Evolutionary conservation across 352 stramenopile genomes (phyloP).

Genomic region (Phytophthora sp.): DNA sequence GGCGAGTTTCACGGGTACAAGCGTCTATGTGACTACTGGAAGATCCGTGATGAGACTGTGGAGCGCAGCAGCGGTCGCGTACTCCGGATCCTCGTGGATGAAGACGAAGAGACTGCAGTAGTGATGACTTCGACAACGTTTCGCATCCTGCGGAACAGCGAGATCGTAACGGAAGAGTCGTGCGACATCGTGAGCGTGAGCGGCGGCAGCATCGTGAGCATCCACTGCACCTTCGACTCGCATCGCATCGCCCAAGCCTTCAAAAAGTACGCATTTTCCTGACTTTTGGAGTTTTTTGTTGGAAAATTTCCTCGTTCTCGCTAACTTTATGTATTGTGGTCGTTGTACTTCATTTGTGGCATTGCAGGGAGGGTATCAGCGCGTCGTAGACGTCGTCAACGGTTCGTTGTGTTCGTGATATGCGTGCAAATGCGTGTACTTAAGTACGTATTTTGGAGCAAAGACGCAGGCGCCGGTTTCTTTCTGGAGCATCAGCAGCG

Average conservation of each 20-base stretch:
- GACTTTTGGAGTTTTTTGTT: conserved; percentile 7
- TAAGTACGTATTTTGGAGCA: conserved; percentile 30
- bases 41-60: conserved; percentile 87
- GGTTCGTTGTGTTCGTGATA: conserved; percentile 41
- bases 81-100: conserved; percentile 82
- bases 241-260: conserved; percentile 84
- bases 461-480: conserved; percentile 13
- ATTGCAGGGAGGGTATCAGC: conserved; percentile 73
- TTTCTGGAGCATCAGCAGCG: conserved; percentile 12
- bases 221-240: conserved; percentile 91
- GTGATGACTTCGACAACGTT: conserved; percentile 90
- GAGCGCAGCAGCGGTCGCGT: conserved; percentile 85
- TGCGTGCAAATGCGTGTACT: conserved; percentile 44
- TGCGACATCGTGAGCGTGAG: conserved; percentile 87
- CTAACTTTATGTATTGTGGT: conserved; percentile 26
- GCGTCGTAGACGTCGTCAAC: conserved; percentile 55
- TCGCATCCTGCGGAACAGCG: conserved; percentile 86
- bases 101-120: conserved; percentile 87
- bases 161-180: conserved; percentile 86
- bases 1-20: conserved; percentile 90
- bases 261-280: conserved; percentile 67
- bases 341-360: conserved; percentile 18
- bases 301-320: conserved; percentile 8
- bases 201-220: conserved; percentile 75
- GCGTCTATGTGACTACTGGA: conserved; percentile 88